Evolutionary conservation across 2,329 filamentous ascomycete genomes (phyloP), one percentile per base, ranked within the genome.

Genomic region (Alternaria burnsii): DNA sequence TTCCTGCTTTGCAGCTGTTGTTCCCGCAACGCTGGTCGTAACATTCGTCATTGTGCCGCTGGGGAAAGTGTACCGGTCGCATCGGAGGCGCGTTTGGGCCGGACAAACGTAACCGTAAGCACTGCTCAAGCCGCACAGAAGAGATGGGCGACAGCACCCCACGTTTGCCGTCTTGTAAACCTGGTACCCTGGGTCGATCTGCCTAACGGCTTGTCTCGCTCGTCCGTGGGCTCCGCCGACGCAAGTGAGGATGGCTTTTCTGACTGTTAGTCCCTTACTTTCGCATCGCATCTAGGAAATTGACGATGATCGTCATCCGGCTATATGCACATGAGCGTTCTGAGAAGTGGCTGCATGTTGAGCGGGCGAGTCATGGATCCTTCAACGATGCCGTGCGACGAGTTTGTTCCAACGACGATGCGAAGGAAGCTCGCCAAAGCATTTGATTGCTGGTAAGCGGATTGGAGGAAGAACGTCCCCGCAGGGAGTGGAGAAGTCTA

Each of bases 381-480:
- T 14, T 36, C 22, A 14, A 11, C 46, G 20, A 36, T 32, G 46
- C 32, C 32, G 38, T 30, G 46, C 32, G 24, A 55, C 14, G 12
- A 43, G 16, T 30, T 44, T 28, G 48, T 51, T 51, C 57, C 52
- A 55, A 48, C 52, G 44, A 55, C 44, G 36, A 14, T 30, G 44
- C 44, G 36, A 52, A 53, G 55, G 55, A 54, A 46, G 32, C 41
- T 52, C 32, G 55, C 50, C 40, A 59, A 40, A 47, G 47, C 16
- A 24, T 53, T 43, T 59, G 62, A 50, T 54, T 44, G 52, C 58
- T 52, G 20, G 47, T 30, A 40, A 26, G 36, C 52, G 55, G 62
- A 67, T 69, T 69, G 66, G 66, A 67, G 66, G 66, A 68, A 55
- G 55, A 67, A 60, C 54, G 48, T 22, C 58, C 61, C 54, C 58